These are phyloP conservation scores for Fusarium compactum DNA, from an alignment of 2,329 filamentous ascomycete species.

Conservation along the genomic window DNA sequence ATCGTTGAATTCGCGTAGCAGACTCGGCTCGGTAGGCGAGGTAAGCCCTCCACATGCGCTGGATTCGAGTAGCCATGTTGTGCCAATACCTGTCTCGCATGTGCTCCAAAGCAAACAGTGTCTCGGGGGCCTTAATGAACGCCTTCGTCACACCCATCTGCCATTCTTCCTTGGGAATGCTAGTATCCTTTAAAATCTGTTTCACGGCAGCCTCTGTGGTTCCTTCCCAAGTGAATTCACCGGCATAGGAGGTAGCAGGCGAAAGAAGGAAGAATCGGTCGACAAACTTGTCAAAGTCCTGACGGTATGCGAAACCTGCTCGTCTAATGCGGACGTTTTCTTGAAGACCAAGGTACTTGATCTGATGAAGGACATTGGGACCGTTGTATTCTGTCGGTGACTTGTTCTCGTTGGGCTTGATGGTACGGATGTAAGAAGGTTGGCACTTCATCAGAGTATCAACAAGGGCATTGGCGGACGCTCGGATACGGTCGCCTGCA, in stretches of 20 bases:
- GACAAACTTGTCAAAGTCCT: constrained; percentile 97
- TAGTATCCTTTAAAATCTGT: constrained; percentile 96
- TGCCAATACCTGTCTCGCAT: constrained; percentile 99
- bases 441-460: constrained; percentile 97
- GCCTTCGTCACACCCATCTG: constrained; percentile 97
- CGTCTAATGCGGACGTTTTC: constrained; percentile 98
- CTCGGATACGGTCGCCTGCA: constrained; percentile 94
- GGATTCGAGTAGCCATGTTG: constrained; percentile 98
- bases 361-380: constrained; percentile 94
- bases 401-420: constrained; percentile 99
- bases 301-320: constrained; percentile 95
- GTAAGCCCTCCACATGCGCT: constrained; percentile 97
- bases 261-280: constrained; percentile 97
- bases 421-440: constrained; percentile 97
- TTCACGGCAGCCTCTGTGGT: constrained; percentile 87
- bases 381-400: constrained; percentile 92
- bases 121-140: constrained; percentile 98
- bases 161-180: constrained; percentile 94
- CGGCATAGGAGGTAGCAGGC: constrained; percentile 93
- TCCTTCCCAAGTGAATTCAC: constrained; percentile 96
- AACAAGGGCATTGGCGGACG: constrained; percentile 93
- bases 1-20: constrained; percentile 91
- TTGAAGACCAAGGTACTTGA: constrained; percentile 99
- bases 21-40: constrained; percentile 92
- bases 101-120: constrained; percentile 93